phyloP scores from a whole-genome alignment of 2,329 filamentous ascomycete genomes.

The Fusarium robinianum region DNA sequence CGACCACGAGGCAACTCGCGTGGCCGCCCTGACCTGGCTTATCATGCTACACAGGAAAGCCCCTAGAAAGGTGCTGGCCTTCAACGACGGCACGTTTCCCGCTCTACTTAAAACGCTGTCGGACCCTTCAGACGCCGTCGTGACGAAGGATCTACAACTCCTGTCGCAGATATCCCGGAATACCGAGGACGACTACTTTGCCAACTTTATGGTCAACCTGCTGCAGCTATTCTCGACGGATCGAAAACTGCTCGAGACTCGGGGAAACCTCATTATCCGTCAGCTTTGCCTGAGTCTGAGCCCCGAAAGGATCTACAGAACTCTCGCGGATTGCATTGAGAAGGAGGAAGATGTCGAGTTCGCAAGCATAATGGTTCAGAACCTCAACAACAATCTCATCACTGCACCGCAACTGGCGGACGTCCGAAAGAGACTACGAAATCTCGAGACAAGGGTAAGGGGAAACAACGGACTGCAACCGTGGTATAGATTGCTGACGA shows the following conservation, averaged over 20 bases:
- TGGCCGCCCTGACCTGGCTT: constrained; percentile 92
- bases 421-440: constrained; percentile 84
- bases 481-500: constrained; percentile 8
- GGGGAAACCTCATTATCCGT: constrained; percentile 94
- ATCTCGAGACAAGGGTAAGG: constrained; percentile 79
- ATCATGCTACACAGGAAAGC: constrained; percentile 98
- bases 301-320: constrained; percentile 93
- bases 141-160: constrained; percentile 90
- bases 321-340: constrained; percentile 93
- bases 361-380: constrained; percentile 99
- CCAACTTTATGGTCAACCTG: constrained; percentile 96
- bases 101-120: constrained; percentile 94
- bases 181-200: constrained; percentile 96
- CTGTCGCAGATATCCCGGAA: constrained; percentile 95
- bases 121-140: constrained; percentile 92
- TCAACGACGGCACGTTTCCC: constrained; percentile 96
- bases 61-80: constrained; percentile 87
- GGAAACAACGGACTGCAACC: too few relatives aligned
- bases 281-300: constrained; percentile 92
- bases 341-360: constrained; percentile 99
- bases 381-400: constrained; percentile 98
- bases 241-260: constrained; percentile 83
- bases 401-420: constrained; percentile 94
- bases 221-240: constrained; percentile 96
- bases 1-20: constrained; percentile 93